Percentiles rank a stretch among this genome's conserved stretches.
Evolutionary conservation across 192 early-diverging fungal genomes (phyloP).

Genomic region (Coemansia sp.): DNA sequence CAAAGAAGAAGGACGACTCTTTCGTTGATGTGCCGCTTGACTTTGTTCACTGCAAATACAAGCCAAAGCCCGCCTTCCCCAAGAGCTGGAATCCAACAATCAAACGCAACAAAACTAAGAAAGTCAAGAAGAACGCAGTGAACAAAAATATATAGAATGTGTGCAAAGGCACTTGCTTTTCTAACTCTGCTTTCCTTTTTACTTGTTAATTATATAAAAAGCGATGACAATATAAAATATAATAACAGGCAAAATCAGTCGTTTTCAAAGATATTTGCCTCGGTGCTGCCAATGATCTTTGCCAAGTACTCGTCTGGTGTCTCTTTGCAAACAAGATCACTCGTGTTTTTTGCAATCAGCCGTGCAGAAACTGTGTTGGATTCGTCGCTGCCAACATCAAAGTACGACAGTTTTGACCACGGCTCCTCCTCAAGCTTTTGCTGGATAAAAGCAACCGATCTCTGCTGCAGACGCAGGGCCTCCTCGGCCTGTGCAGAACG

Average conservation of each 20-base stretch:
- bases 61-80: constrained; percentile 32
- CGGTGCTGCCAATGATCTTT: constrained; percentile 37
- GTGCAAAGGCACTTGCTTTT: no score
- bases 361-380: constrained; percentile 15
- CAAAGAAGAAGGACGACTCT: constrained; percentile 46
- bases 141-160: background rate
- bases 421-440: constrained; percentile 69
- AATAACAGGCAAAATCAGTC: background rate
- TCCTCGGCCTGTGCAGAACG: constrained; percentile 65
- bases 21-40: constrained; percentile 48
- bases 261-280: constrained; percentile 23
- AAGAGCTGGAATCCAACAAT: constrained; percentile 25
- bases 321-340: constrained; percentile 29
- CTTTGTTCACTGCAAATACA: constrained; percentile 34
- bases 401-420: constrained; percentile 69
- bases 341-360: constrained; percentile 35
- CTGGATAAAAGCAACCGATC: constrained; percentile 57
- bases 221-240: background rate
- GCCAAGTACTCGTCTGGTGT: constrained; percentile 39
- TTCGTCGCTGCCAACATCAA: constrained; percentile 52
- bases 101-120: background rate
- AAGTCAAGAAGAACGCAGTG: background rate
- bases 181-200: no score
- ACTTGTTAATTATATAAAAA: background rate
- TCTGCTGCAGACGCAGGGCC: constrained; percentile 60